Evolutionary conservation across 805 yeast genomes (phyloP).

Genomic region (Spathaspora gorwiae): DNA sequence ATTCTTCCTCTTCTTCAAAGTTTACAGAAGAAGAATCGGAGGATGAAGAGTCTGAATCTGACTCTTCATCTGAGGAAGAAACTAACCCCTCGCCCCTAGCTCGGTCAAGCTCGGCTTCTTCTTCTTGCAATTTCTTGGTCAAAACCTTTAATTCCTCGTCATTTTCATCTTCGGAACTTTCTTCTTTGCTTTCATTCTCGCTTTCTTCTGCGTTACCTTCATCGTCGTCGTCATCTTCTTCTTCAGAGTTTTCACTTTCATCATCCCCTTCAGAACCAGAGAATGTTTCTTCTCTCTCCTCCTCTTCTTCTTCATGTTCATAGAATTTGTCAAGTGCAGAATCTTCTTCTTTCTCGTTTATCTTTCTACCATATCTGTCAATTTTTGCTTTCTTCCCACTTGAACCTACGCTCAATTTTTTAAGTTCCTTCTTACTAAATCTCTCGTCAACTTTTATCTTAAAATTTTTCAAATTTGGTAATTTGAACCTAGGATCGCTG

Average conservation of each 20-base stretch:
- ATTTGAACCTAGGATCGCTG: conserved; percentile 82
- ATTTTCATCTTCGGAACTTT: conserved; percentile 20
- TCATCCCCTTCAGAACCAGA: conserved; percentile 8
- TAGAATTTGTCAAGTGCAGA: conserved; percentile 65
- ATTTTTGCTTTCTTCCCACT: conserved; percentile 60
- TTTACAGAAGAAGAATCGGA: conserved; percentile 31
- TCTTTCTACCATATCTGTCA: conserved; percentile 83
- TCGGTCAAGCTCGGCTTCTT: conserved; percentile 36
- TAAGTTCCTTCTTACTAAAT: conserved; percentile 63
- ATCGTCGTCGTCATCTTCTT: conserved; percentile 7
- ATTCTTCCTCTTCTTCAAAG: conserved; percentile 44
- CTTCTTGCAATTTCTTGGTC: conserved; percentile 7
- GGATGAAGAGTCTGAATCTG: conserved; percentile 45
- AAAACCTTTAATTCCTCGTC: conserved; percentile 17
- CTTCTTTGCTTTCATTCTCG: conserved; percentile 21
- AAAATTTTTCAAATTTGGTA: conserved; percentile 63
- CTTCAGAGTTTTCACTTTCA: conserved; percentile 17
- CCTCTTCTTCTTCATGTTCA: conserved; percentile 35
- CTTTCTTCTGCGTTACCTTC: conserved; percentile 16
- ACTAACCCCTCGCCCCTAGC: conserved; percentile 66
- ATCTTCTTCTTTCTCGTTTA: conserved; percentile 39
- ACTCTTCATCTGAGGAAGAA: conserved; percentile 30
- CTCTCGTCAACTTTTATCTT: conserved; percentile 82
- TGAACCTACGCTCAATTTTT: conserved; percentile 39
- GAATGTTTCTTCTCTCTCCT: conserved; percentile 12